Base-by-base conservation (phyloP, 805 yeast genomes). In the Monosporozyma yasuniensis region DNA sequence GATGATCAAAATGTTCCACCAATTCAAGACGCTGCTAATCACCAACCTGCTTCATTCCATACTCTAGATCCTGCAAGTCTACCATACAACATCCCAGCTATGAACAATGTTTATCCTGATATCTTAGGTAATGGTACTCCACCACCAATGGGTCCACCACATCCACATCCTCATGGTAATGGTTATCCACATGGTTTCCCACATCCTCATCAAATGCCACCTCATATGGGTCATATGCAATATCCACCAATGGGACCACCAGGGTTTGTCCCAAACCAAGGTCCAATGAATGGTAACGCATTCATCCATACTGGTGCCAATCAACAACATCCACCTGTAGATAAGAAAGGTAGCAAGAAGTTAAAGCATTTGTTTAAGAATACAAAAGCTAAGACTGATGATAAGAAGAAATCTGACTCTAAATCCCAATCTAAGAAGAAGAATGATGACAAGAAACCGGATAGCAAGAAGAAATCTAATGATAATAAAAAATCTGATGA, bases 21-120 rank as follows among this genome's bases (percentile, higher is more conserved):
- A 4, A 39, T 18, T 16, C 23, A 39, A 22, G 42, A 49, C 42
- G 44, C 52, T 46, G 53, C 49, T 46, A 41, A 27, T 16, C 47
- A 47, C 12, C 44, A 44, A 34, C 21, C 30, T 8, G 21, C 35
- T 18, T 28, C 42, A 21, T 39, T 49, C 51, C 8, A 47, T 50
- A 45, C 55, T 16, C 52, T 57, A 3, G 52, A 49, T 27, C 59
- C 62, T 3, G 63, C 52, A 14, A 46, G 65, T 38, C 54, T 65
- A 35, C 64, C 66, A 5, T 63, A 61, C 37, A 56, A 56, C 12
- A 37, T 57, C 12, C 64, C 63, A 28, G 61, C 61, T 16, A 60
- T 55, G 8, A 51, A 50, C 30, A 42, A 51, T 32, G 37, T 21
- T 11, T 28, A 46, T 21, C 48, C 44, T 18, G 47, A 22, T 14